Evolutionary conservation across 1,284 basidiomycete species (phyloP), one percentile per base, ranked within the genome.

Genomic region (Cerrena zonata): DNA sequence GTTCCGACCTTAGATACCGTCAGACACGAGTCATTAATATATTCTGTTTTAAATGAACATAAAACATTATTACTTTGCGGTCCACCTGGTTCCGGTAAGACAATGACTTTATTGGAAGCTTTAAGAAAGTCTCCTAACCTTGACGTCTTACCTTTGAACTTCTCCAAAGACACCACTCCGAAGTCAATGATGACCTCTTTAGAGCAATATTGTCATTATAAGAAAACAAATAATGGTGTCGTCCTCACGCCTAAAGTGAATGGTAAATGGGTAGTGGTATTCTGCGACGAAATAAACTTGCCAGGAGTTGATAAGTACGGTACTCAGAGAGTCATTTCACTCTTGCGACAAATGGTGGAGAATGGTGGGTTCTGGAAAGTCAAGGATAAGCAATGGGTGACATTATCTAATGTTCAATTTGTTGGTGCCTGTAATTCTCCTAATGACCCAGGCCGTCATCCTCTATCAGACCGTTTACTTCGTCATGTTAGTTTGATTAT

Each of bases 351-450:
- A 68, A 80, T 99, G 38, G 93, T 99, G 45, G 96, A 99, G 70
- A 83, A 80, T 24, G 89, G 91, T 45, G 96, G 96, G 1, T 99
- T 92, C 68, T 99, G 95, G 90, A 80, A 96, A 23, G 84, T 93
- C 2, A 82, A 80, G 12, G 96, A 99, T 68, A 93, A 94, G 80
- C 82, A 92, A 5, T 99, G 96, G 96, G 94, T 99, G 58, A 90
- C 86, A 60, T 78, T 99, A 51, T 96, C 99, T 68, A 86, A 96
- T 23, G 97, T 99, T 56, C 96, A 99, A 68, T 98, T 99, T 63
- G 97, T 99, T 38, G 96, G 96, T 30, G 96, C 96, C 42, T 99
- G 96, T 72, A 99, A 99, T 65, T 97, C 96, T 21, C 97, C 96
- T 0, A 99, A 97, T n/a, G 96, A 99, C 73, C 94, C 96, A 38